Evolutionary conservation across 768 basidiomycete species (phyloP).

Genomic region (Suillus cothurnatus): DNA sequence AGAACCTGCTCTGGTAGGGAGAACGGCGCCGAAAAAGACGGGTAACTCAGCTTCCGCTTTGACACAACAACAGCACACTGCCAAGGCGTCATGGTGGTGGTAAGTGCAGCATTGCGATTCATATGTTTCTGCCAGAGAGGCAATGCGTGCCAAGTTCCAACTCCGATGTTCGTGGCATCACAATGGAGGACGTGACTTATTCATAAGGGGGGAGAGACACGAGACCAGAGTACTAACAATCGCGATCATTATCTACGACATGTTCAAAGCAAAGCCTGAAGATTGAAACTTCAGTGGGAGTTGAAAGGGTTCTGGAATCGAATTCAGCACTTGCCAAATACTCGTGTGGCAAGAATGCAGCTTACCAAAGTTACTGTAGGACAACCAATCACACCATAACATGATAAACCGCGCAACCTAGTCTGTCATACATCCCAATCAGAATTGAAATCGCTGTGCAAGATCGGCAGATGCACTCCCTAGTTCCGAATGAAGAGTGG

Average conservation of each 20-base stretch:
- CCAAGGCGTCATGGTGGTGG: slow-evolving; percentile 57
- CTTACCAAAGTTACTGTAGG: slow-evolving; percentile 31
- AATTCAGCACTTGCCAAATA: slow-evolving; percentile 8
- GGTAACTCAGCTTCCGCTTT: slow-evolving; percentile 62
- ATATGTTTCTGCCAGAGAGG: slow-evolving; percentile 53
- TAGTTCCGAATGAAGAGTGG: no score
- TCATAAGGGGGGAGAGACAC: slow-evolving; percentile 28
- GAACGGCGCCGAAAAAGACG: slow-evolving; percentile 19
- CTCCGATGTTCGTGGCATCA: slow-evolving; percentile 59
- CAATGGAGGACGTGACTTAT: slow-evolving; percentile 51
- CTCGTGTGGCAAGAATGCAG: not conserved
- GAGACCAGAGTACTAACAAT: no score
- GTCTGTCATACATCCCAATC: not conserved
- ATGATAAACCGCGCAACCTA: not conserved
- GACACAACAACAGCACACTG: slow-evolving; percentile 65
- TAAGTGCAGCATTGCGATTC: slow-evolving; percentile 61
- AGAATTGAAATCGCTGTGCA: not conserved
- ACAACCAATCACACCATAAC: not conserved
- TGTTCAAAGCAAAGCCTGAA: slow-evolving; percentile 36
- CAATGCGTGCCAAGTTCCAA: slow-evolving; percentile 48
- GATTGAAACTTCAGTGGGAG: slow-evolving; percentile 51
- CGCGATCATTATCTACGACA: no score
- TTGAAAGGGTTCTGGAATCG: slow-evolving; percentile 46
- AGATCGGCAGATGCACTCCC: no score
- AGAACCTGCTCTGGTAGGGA: not conserved